phyloP scores from a whole-genome alignment of 257 asterid genomes.

The Salvia splendens region DNA sequence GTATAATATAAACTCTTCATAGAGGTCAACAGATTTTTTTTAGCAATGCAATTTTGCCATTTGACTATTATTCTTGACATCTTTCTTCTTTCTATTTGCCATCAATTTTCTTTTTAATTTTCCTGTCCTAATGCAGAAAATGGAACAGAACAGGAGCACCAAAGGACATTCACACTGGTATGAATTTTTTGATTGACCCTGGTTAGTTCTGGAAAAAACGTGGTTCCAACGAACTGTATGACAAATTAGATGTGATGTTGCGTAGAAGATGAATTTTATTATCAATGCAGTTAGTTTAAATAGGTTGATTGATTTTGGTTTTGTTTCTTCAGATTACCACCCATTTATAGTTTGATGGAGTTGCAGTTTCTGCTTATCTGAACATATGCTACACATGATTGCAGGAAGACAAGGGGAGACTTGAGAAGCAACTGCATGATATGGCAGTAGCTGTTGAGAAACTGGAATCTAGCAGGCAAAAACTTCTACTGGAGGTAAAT shows the following conservation, averaged over 20 bases:
- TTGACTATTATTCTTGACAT: slow-evolving; percentile 8
- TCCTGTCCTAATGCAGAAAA: slow-evolving; percentile 51
- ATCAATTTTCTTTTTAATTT: not conserved
- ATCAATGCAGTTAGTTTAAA: slow-evolving; percentile 12
- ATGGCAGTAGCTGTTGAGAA: slow-evolving; percentile 94
- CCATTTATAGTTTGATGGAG: slow-evolving; percentile 11
- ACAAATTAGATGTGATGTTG: slow-evolving; percentile 8
- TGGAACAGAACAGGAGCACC: slow-evolving; percentile 45
- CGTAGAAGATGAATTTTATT: slow-evolving; percentile 6
- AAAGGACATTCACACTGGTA: slow-evolving; percentile 62
- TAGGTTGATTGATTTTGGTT: not conserved
- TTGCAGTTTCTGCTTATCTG: slow-evolving; percentile 15
- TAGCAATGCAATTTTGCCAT: not conserved
- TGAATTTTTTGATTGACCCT: slow-evolving; percentile 26
- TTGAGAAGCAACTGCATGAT: slow-evolving; percentile 91
- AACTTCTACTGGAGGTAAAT: slow-evolving; percentile 81
- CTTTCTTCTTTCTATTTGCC: not conserved
- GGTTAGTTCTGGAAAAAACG: slow-evolving; percentile 14
- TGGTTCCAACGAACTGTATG: not conserved
- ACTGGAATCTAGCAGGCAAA: slow-evolving; percentile 87
- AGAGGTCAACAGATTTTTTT: not conserved
- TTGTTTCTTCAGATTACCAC: not conserved
- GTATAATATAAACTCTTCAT: not conserved
- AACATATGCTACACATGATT: slow-evolving; percentile 23
- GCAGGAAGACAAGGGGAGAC: slow-evolving; percentile 86